Conservation (phyloP, 2,329 filamentous ascomycete species). For the Diaporthe sp. region DNA sequence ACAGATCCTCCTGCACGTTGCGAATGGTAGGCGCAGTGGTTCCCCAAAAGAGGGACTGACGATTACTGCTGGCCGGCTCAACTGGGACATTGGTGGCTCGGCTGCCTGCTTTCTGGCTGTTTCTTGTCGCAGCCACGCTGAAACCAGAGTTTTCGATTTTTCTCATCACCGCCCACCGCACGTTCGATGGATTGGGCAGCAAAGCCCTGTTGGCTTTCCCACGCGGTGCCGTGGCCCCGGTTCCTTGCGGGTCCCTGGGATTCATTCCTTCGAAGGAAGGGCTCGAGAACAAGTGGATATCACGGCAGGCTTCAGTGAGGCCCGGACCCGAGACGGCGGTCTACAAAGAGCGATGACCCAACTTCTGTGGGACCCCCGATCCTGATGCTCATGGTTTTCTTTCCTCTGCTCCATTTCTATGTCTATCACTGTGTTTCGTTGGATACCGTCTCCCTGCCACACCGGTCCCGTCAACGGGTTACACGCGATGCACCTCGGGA, state of each 20-base stretch:
- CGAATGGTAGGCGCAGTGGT: slow-evolving; percentile 15
- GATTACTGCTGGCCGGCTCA: not conserved
- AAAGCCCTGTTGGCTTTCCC: not conserved
- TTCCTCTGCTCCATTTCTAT: not conserved
- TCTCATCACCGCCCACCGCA: not conserved
- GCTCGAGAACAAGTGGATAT: slow-evolving; percentile 27
- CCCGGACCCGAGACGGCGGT: slow-evolving; percentile 14
- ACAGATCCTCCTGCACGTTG: slow-evolving; percentile 15
- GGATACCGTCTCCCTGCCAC: not conserved
- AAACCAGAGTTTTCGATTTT: not conserved
- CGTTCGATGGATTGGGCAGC: not conserved
- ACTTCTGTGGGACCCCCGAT: slow-evolving; percentile 19
- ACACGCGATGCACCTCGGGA: slow-evolving; percentile 29
- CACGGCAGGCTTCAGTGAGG: slow-evolving; percentile 13
- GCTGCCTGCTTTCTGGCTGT: not conserved
- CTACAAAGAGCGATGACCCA: not conserved
- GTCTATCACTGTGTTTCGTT: not conserved
- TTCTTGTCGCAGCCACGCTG: not conserved
- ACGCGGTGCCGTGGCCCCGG: slow-evolving; percentile 3
- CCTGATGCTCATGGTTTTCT: not conserved
- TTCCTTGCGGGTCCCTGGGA: slow-evolving; percentile 17
- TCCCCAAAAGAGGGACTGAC: not conserved
- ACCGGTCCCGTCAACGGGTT: slow-evolving; percentile 16
- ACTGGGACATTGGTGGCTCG: slow-evolving; percentile 4
- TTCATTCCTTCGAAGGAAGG: slow-evolving; percentile 25